phyloP scores from a whole-genome alignment of 371 early-diverging fungal species.

The Mucor piriformis region DNA sequence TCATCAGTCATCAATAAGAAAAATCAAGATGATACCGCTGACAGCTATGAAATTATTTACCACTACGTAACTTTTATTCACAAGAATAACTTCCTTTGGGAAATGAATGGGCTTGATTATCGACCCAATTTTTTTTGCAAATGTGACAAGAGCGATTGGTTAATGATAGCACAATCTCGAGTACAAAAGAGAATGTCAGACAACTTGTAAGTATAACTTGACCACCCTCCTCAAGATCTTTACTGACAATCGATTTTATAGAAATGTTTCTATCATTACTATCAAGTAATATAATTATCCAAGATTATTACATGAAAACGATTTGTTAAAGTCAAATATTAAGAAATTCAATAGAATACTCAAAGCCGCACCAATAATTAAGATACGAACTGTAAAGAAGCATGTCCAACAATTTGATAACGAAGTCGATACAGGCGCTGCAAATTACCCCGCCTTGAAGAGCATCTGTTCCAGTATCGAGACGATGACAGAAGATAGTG shows the following conservation, averaged over 20 bases:
- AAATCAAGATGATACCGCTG: background rate
- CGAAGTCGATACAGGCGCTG: background rate
- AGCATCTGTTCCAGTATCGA: no score
- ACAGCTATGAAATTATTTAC: conserved; percentile 1
- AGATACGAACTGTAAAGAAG: no score
- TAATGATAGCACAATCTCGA: conserved; percentile 4
- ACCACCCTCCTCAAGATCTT: no score
- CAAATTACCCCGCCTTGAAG: background rate
- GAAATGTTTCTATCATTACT: background rate
- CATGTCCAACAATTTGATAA: background rate
- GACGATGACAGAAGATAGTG: background rate
- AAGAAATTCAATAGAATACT: background rate
- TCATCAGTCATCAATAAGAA: background rate
- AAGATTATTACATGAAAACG: background rate
- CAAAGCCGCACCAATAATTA: background rate
- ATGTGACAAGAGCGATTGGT: conserved; percentile 6
- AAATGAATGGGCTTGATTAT: conserved; percentile 21
- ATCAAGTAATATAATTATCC: background rate
- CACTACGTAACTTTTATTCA: conserved; percentile 23
- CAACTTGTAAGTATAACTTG: conserved; percentile 3
- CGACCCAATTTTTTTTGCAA: conserved; percentile 1
- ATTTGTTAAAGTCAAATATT: background rate
- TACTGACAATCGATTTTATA: no score
- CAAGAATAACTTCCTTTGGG: conserved; percentile 25
- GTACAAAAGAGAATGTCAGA: conserved; percentile 7